Percentiles rank a stretch among this genome's conserved stretches.
Evolutionary conservation across 768 basidiomycete genomes (phyloP).

Genomic region (Pulveroboletus sp.): DNA sequence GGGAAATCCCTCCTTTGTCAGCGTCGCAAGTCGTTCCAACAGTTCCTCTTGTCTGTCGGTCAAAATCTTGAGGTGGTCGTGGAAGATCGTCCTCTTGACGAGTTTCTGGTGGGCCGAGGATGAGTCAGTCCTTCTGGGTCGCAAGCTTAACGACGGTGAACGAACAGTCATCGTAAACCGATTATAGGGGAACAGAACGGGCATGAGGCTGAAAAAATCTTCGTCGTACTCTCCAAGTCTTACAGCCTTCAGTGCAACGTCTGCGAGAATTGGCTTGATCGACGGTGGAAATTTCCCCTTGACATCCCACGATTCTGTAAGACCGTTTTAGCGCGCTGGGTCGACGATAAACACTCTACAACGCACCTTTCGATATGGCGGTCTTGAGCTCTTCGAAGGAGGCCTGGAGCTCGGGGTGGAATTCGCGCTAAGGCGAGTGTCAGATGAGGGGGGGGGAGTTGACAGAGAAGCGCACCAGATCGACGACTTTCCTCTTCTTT

Average conservation of each 20-base stretch:
- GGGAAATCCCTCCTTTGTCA: conserved; percentile 62
- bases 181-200: conserved; percentile 88
- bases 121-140: conserved; percentile 7
- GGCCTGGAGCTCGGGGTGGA: conserved; percentile 66
- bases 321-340: background rate
- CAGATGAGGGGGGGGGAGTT: background rate
- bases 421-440: conserved; percentile 45
- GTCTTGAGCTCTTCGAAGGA: conserved; percentile 57
- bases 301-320: conserved; percentile 65
- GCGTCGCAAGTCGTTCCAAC: conserved; percentile 53
- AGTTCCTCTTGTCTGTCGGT: conserved; percentile 65
- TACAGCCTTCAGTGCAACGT: conserved; percentile 74
- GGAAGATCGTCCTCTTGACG: conserved; percentile 84
- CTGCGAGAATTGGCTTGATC: conserved; percentile 68
- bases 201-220: conserved; percentile 87
- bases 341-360: background rate
- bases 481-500: conserved; percentile 70
- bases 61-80: conserved; percentile 64
- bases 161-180: conserved; percentile 87
- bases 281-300: conserved; percentile 88
- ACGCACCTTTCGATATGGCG: conserved; percentile 57
- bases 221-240: conserved; percentile 87
- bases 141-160: conserved; percentile 5
- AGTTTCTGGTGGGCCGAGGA: conserved; percentile 78
- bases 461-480: conserved; percentile 44